A percentile compares a stretch with the other conserved stretches of the same genome.
Conservation (phyloP, 768 basidiomycete genomes). For the Boletellus ananas region DNA sequence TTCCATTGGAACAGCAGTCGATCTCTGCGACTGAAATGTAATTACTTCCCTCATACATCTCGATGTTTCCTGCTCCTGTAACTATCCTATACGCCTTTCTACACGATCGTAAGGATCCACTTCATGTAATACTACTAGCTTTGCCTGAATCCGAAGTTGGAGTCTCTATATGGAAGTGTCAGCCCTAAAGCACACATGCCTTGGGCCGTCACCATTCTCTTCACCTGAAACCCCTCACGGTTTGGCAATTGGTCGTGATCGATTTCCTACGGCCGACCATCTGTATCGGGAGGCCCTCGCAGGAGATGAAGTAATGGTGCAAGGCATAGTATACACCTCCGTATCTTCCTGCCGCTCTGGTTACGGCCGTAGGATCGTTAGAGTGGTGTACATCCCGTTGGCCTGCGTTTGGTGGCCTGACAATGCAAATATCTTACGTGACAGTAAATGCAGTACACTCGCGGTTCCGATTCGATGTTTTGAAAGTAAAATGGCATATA, state of each 20-base stretch:
- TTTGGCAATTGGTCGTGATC: constrained; percentile 44
- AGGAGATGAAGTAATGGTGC: constrained; percentile 90
- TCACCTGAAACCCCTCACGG: constrained; percentile 38
- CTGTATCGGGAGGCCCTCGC: constrained; percentile 64
- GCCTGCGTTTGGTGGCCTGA: background rate
- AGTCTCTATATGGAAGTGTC: constrained; percentile 18
- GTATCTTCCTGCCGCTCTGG: constrained; percentile 71
- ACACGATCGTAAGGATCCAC: background rate
- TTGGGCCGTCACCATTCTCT: background rate
- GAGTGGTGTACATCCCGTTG: constrained; percentile 69
- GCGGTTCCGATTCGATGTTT: background rate
- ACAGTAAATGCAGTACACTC: background rate
- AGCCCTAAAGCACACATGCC: constrained; percentile 34
- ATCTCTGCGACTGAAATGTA: constrained; percentile 61
- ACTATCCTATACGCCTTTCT: background rate
- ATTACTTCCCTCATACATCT: background rate
- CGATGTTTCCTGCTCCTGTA: background rate
- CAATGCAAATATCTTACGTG: background rate
- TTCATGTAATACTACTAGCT: no score
- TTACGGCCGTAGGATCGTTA: constrained; percentile 74
- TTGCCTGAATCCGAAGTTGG: background rate
- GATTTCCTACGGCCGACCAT: constrained; percentile 35
- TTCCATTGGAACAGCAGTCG: constrained; percentile 63
- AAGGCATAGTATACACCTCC: constrained; percentile 84
- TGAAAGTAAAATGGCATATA: no score